phyloP scores from a whole-genome alignment of 164 flowering plant genomes.

The Aristolochia fimbriata region DNA sequence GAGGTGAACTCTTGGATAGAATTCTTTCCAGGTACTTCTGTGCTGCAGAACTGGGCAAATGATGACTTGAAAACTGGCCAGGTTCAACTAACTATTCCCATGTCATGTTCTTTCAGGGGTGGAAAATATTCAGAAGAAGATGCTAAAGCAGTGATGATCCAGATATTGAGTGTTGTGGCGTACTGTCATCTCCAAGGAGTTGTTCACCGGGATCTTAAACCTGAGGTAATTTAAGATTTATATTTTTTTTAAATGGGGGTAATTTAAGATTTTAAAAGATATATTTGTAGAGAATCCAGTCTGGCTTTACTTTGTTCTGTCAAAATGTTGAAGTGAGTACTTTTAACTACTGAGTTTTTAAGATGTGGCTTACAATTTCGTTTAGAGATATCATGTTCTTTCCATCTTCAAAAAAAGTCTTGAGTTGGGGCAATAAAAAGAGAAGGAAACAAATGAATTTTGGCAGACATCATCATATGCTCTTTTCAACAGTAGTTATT shows the following conservation, averaged over 20 bases:
- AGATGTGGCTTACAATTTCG: no score
- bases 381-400: no score
- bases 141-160: constrained; percentile 83
- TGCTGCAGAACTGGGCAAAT: neutral
- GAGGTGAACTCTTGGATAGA: constrained; percentile 81
- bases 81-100: neutral
- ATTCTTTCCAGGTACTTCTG: constrained; percentile 67
- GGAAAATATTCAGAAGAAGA: constrained; percentile 95
- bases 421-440: no score
- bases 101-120: constrained; percentile 46
- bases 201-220: constrained; percentile 95
- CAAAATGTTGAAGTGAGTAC: no score
- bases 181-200: constrained; percentile 94
- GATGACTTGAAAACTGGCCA: neutral
- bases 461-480: no score
- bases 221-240: constrained; percentile 57
- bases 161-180: constrained; percentile 65
- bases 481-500: no score
- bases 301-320: no score
- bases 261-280: constrained; percentile 1
- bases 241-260: no score
- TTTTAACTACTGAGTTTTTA: no score
- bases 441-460: no score
- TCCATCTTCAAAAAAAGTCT: no score
- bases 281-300: no score